Evolutionary conservation across 176 grass and related monocot species (phyloP).

Genomic region (Echinochloa phyllopogon): DNA sequence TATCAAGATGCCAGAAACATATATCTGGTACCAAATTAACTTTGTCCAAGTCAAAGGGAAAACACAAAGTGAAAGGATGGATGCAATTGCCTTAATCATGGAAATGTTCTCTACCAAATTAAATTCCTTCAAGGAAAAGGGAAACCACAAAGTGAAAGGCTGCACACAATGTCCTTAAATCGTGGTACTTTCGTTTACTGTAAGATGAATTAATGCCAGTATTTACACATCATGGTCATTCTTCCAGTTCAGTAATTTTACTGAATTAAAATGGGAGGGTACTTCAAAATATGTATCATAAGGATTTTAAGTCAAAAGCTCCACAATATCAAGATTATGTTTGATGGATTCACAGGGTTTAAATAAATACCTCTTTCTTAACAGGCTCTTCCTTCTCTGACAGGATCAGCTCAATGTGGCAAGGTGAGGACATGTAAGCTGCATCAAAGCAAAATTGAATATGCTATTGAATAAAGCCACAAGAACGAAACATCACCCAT

Average conservation of each 20-base stretch:
- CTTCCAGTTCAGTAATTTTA: neutral
- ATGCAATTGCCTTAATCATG: neutral
- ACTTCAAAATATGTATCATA: neutral
- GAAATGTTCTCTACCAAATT: neutral
- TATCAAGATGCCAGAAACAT: neutral
- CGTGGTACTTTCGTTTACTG: neutral
- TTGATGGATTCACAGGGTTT: neutral
- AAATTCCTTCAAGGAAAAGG: neutral
- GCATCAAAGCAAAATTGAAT: constrained; percentile 27
- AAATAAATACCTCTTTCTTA: constrained; percentile 69
- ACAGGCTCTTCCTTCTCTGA: constrained; percentile 87
- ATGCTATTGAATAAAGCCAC: neutral
- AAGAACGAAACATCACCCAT: neutral
- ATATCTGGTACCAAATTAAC: neutral
- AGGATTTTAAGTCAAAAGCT: neutral
- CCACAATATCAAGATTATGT: neutral
- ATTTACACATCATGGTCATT: neutral
- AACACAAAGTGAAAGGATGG: neutral
- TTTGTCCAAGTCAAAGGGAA: neutral
- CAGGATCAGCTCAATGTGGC: constrained; percentile 82
- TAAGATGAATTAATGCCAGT: neutral
- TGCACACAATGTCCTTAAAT: neutral
- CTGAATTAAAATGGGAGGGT: neutral
- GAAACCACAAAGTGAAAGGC: neutral
- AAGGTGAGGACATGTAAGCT: constrained; percentile 90